Evolutionary conservation across 768 basidiomycete species (phyloP).

Genomic region (Clitopilus passeckerianus): DNA sequence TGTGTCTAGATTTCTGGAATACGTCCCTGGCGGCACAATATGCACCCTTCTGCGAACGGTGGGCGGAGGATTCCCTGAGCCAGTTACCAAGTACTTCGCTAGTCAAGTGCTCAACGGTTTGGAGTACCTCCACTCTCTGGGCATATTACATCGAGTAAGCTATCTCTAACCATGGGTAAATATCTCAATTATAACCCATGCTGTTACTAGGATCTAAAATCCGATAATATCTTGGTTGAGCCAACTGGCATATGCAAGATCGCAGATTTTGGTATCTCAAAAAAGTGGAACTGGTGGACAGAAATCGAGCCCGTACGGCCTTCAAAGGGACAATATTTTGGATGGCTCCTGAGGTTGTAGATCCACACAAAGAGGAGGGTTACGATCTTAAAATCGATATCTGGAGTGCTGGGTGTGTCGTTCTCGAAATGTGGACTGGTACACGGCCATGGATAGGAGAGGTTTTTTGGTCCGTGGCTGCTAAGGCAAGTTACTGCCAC

Average conservation of each 20-base stretch:
- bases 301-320: slow-evolving; percentile 58
- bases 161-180: not conserved
- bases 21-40: slow-evolving; percentile 93
- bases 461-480: slow-evolving; percentile 56
- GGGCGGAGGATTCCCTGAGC: slow-evolving; percentile 71
- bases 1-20: slow-evolving; percentile 83
- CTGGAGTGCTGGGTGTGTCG: slow-evolving; percentile 92
- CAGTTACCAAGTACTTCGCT: slow-evolving; percentile 82
- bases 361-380: slow-evolving; percentile 56
- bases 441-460: slow-evolving; percentile 80
- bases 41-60: slow-evolving; percentile 71
- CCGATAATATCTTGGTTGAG: slow-evolving; percentile 92
- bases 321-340: slow-evolving; percentile 93
- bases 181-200: not conserved
- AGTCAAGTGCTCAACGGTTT: slow-evolving; percentile 83
- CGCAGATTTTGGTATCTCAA: slow-evolving; percentile 96
- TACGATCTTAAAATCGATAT: slow-evolving; percentile 96
- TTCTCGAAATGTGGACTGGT: slow-evolving; percentile 96
- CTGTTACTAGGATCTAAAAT: slow-evolving; percentile 71
- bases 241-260: slow-evolving; percentile 86
- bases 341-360: slow-evolving; percentile 91
- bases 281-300: slow-evolving; percentile 69
- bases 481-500: not conserved
- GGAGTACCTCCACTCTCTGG: slow-evolving; percentile 79
- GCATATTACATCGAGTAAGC: slow-evolving; percentile 80